Evolutionary conservation across 148 eudicot genomes (phyloP), one percentile per base, ranked within the genome.

Genomic region (Nyssa sinensis): DNA sequence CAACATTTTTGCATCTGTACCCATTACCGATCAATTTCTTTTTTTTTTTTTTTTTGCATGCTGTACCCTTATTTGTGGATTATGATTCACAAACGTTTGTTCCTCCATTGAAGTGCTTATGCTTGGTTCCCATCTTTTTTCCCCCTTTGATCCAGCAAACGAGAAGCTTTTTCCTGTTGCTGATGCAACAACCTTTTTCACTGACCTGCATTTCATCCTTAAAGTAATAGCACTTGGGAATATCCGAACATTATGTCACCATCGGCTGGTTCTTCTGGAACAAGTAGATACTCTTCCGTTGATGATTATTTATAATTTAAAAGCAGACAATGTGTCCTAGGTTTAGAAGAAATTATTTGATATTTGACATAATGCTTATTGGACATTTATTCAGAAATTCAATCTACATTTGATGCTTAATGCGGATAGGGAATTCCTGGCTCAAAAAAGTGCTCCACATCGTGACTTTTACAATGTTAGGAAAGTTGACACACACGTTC

Each of bases 361-460:
- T 76, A 63, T 64, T 62, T 79, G 70, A 77, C 62, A 35, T 41
- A 31, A 35, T 80, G 24, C 67, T 69, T 47, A 29, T 81, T 70
- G 74, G 33, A 64, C 44, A 49, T 63, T 41, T 37, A 74, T 81
- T 64, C 85, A 96, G 99, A 96, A 96, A 93, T 96, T 96, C 89
- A 96, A 91, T 81, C 99, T 96, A 75, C 99, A 96, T 85, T 87
- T 96, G 88, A 96, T 96, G 99, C 94, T 96, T 67, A 96, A 96
- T 75, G 94, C 97, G 91, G 99, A 96, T 80, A 88, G 91, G 69
- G 99, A 96, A 76, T 96, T 96, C 81, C 87, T 96, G 63, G 99
- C 99, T 57, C 99, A 96, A 76, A 96, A 96, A 86, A 96, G 98
- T 86, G 99, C 98, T 55, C 99, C 99, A 62, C 99, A 96, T 87